Conservation (phyloP, 2,329 filamentous ascomycete genomes). For the Xylariaceae sp. region DNA sequence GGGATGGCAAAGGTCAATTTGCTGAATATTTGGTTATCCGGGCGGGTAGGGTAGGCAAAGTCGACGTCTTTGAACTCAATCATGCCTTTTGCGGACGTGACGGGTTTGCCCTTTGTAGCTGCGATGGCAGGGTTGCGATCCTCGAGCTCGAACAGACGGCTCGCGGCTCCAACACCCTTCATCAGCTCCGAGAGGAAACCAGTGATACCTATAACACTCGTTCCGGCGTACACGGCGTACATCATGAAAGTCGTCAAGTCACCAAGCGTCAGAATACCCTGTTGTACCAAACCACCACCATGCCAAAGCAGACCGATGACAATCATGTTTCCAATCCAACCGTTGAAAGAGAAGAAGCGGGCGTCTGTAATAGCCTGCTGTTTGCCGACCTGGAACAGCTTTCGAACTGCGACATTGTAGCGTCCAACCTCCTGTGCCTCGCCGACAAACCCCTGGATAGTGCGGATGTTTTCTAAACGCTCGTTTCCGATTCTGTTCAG, state of each 20-base stretch:
- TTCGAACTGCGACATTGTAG: slow-evolving; percentile 88
- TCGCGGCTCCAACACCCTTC: slow-evolving; percentile 98
- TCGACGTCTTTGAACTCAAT: slow-evolving; percentile 83
- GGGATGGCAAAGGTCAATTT: slow-evolving; percentile 87
- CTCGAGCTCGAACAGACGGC: slow-evolving; percentile 89
- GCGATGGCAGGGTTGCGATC: slow-evolving; percentile 83
- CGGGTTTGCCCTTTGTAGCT: slow-evolving; percentile 76
- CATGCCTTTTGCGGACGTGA: slow-evolving; percentile 78
- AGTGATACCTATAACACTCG: slow-evolving; percentile 87
- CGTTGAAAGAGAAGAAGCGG: slow-evolving; percentile 82
- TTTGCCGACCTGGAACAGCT: slow-evolving; percentile 85
- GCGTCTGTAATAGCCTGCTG: slow-evolving; percentile 84
- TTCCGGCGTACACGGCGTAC: slow-evolving; percentile 86
- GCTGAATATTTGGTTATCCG: slow-evolving; percentile 87
- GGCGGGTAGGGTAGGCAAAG: slow-evolving; percentile 91
- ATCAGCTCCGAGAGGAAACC: slow-evolving; percentile 98
- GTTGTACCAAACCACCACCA: slow-evolving; percentile 84
- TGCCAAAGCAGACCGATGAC: slow-evolving; percentile 87
- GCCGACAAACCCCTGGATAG: slow-evolving; percentile 91
- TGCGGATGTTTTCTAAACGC: slow-evolving; percentile 92
- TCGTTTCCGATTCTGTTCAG: slow-evolving; percentile 98
- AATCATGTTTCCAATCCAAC: slow-evolving; percentile 94
- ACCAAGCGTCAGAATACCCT: slow-evolving; percentile 80
- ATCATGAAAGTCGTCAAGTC: slow-evolving; percentile 96
- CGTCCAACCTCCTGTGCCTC: slow-evolving; percentile 85